Base-by-base conservation (phyloP, 495 filamentous ascomycete species). In the Articulospora tetracladia region DNA sequence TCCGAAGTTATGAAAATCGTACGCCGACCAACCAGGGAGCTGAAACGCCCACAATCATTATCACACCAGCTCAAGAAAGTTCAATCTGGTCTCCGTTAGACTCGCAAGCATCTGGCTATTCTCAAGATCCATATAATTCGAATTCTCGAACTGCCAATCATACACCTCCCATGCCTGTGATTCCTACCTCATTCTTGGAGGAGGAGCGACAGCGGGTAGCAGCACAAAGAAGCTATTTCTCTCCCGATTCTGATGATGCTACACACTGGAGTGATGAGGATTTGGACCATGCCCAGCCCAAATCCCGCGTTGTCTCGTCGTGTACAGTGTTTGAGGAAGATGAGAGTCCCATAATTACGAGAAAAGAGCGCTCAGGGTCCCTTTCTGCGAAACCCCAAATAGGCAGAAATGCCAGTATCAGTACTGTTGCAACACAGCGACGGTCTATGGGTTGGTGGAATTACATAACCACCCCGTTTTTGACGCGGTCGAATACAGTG, bases 371-470 rank as follows among this genome's bases (percentile, higher is more conserved):
- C 62, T 55, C 66, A 61, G 34, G 62, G 54, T 34, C 73, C 63
- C 22, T 70, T 59, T 59, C 70, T 65, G 51, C 32, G 4, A 60
- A 27, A 26, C 17, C 24, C 19, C 58, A 47, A 50, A 4, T 24
- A 2, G 49, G 12, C 23, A 57, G 50, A 32, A 61, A 59, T 58
- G 51, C 58, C 19, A 66, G 67, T 24, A 57, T 67, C 25, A 69
- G 57, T 34, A 79, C 76, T 12, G 70, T 81, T 39, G 67, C 73
- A 6, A 81, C 80, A 39, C 79, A 83, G 47, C 79, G 80, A 12
- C 75, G 81, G 34, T 91, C 90, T 3, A 80, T 83, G 30, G 66
- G 66, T 12, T 97, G 92, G 92, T 97, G 92, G 92, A 92, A 90
- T 60, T 81, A 88, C 59, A 81, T 96, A 44, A 86, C 86, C 1